Evolutionary conservation across 1,284 basidiomycete genomes (phyloP).

Genomic region (Lentinus polychrous): DNA sequence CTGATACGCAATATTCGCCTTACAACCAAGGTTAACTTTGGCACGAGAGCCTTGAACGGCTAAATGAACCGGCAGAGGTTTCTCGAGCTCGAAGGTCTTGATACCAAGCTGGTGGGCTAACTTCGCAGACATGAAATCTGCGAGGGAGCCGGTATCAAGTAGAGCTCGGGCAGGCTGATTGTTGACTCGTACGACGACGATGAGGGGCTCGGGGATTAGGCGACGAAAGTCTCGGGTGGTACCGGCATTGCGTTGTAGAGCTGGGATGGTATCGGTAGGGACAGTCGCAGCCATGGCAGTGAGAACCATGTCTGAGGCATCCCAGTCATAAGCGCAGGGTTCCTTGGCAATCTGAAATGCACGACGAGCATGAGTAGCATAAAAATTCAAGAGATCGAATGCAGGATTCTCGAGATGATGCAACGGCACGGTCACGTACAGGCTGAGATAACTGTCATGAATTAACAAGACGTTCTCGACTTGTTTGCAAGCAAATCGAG

Average conservation of each 20-base stretch:
- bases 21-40: slow-evolving; percentile 22
- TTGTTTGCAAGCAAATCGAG: not conserved
- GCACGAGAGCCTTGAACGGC: slow-evolving; percentile 26
- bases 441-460: slow-evolving; percentile 5
- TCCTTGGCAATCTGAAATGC: not conserved
- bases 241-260: slow-evolving; percentile 5
- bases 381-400: slow-evolving; percentile 1
- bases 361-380: not conserved
- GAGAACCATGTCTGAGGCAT: not conserved
- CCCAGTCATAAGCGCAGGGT: not conserved
- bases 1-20: slow-evolving; percentile 22
- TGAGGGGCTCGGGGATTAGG: slow-evolving; percentile 23
- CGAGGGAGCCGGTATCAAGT: slow-evolving; percentile 29
- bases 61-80: slow-evolving; percentile 24
- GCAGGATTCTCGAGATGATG: not conserved
- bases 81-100: slow-evolving; percentile 12
- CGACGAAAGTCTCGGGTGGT: slow-evolving; percentile 4
- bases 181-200: slow-evolving; percentile 26
- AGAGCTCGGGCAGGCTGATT: slow-evolving; percentile 24
- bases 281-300: not conserved
- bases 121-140: slow-evolving; percentile 32
- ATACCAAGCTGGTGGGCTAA: slow-evolving; percentile 28
- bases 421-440: not conserved
- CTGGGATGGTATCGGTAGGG: not conserved
- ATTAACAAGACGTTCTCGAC: not conserved